Evolutionary conservation across 1,284 basidiomycete genomes (phyloP).

Genomic region (Malassezia dermatis): DNA sequence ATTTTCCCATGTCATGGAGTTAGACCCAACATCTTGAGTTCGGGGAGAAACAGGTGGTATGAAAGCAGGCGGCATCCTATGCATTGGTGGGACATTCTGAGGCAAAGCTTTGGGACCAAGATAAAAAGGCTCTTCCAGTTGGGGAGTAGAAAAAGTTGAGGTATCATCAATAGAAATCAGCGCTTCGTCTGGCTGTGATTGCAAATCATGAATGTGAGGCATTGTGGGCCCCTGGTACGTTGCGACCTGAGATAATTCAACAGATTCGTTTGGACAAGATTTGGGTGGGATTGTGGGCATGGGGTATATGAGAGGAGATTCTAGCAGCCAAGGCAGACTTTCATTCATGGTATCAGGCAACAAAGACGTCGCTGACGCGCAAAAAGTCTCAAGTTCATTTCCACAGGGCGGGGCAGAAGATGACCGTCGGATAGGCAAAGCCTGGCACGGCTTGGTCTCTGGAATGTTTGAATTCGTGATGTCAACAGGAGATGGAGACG

Average conservation of each 20-base stretch:
- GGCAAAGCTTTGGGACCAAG: background rate
- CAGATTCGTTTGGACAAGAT: background rate
- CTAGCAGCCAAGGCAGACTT: background rate
- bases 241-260: background rate
- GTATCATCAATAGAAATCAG: background rate
- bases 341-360: background rate
- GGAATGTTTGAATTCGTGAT: background rate
- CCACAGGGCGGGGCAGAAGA: background rate
- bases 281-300: background rate
- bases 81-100: background rate
- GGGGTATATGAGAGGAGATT: background rate
- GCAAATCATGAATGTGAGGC: background rate
- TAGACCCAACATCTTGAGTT: background rate
- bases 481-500: background rate
- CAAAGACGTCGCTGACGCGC: background rate
- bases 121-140: background rate
- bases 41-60: background rate
- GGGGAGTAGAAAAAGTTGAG: background rate
- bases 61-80: background rate
- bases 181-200: background rate
- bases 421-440: background rate
- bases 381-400: background rate
- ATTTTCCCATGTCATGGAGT: background rate
- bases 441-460: background rate
- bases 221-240: background rate